Evolutionary conservation across 768 basidiomycete genomes (phyloP), one percentile per base, ranked within the genome.

Genomic region (Cyclocybe cylindracea): DNA sequence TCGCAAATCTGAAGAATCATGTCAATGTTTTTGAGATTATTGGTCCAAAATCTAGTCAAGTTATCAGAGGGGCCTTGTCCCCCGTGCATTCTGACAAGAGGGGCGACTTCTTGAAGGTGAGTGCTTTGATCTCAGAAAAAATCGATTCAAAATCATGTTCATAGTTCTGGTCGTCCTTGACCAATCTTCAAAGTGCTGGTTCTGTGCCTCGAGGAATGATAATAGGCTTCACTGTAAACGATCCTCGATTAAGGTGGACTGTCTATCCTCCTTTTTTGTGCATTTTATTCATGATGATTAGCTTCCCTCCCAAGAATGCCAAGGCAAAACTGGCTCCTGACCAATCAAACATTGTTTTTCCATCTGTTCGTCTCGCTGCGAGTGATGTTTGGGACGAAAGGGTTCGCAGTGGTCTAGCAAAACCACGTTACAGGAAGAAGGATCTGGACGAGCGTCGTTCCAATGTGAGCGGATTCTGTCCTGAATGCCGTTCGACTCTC

Each of bases 21-120:
- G 59, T 93, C 39, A 90, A 89, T 54, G 77, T 85, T 5, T 96
- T 96, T 59, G 95, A 98, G 66, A 81, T 98, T 33, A 88, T 89
- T 76, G 96, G 96, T 2, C 91, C 91, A 3, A 89, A 84, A 63
- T 78, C 89, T 0, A 90, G 79, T 48, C 87, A 89, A 62, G 82
- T 94, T 9, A 66, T 89, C 45, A 83, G 80, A 59, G 86, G 87
- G 19, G 82, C 80, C 1, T 61, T 89, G 40, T 78, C 71, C 16
- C 82, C 82, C 6, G 71, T 75, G 10, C 63, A 69, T 4, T 69
- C 73, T 5, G 78, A 85, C 39, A 67, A 76, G 2, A 71, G 82
- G 39, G 68, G 66, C 34, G 85, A 84, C 9, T 86, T 89, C 49
- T 77, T 73, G 50, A 75, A 84, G 76, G 89, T 87, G 44, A 29